Base-by-base conservation (phyloP, 352 stramenopile species). In the Phytophthora citricola region DNA sequence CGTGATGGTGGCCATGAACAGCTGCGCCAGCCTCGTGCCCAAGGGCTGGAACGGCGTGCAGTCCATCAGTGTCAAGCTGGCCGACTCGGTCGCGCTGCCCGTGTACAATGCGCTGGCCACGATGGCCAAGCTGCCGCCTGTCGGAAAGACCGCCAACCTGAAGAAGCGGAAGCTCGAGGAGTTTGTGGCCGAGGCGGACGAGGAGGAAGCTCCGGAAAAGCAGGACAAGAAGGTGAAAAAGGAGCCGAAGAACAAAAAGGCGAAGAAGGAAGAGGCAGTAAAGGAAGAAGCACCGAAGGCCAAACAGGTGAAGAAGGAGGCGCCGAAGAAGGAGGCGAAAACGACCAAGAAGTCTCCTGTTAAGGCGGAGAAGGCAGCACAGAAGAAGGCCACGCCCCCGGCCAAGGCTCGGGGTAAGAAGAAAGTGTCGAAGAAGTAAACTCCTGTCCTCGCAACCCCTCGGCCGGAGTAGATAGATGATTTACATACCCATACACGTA, bases 1-100 rank as follows among this genome's bases (percentile, higher is more conserved):
- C 60, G 75, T 94, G 22, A 64, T 94, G 50, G 70, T 89, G 29
- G 84, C 73, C 47, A 91, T 86, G 73, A 87, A 92, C 71, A 82
- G 81, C 43, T 87, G 83, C 54, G 78, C 83, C 15, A 73, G 66
- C 5, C 90, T 96, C 55, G 85, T 98, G 26, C 83, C 89, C 36
- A 93, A 94, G 47, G 83, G 87, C 44, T 98, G 94, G 94, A 80
- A 85, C 46, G 97, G 97, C 74, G 86, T 98, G 49, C 89, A 96
- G 75, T 93, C 89, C 31, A 97, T 98, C 79, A 88, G 70, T 54
- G 74, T 98, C 64, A 98, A 98, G 80, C 97, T 91, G 8, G 78
- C 70, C 26, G 76, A 93, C 32, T 97, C 89, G 61, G 75, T 97
- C 9, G 75, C 90, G n/a, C 70, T 98, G 47, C 94, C 93, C 26